phyloP scores from a whole-genome alignment of 345 rosid genomes.

The Zanthoxylum bungeanum region DNA sequence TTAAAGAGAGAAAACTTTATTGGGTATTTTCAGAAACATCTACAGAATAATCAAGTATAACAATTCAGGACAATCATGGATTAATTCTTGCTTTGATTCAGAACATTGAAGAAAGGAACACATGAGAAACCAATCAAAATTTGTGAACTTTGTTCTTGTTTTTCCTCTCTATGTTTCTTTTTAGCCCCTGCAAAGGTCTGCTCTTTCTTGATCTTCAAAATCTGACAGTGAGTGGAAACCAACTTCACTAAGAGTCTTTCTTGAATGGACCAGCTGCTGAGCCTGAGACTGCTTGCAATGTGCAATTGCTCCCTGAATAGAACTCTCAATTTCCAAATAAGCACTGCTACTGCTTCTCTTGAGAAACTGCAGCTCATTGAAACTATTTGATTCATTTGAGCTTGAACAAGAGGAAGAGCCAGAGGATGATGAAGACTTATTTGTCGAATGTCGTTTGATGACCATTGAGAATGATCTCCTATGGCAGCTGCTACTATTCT shows the following conservation, averaged over 20 bases:
- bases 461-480: slow-evolving; percentile 86
- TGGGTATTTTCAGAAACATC: slow-evolving; percentile 9
- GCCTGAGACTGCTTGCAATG: slow-evolving; percentile 86
- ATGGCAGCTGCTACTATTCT: slow-evolving; percentile 27
- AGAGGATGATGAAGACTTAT: slow-evolving; percentile 36
- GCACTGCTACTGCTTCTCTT: slow-evolving; percentile 59
- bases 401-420: slow-evolving; percentile 37
- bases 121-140: slow-evolving; percentile 17
- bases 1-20: slow-evolving; percentile 5
- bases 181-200: slow-evolving; percentile 57
- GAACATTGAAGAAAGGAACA: slow-evolving; percentile 12
- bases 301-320: slow-evolving; percentile 90
- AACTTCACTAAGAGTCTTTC: slow-evolving; percentile 40
- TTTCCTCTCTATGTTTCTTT: background rate
- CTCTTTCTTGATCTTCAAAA: slow-evolving; percentile 54
- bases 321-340: slow-evolving; percentile 60
- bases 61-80: slow-evolving; percentile 6
- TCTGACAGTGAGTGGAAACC: slow-evolving; percentile 53
- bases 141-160: slow-evolving; percentile 4
- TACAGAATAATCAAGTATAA: slow-evolving; percentile 15
- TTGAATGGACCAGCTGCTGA: slow-evolving; percentile 43
- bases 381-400: slow-evolving; percentile 39
- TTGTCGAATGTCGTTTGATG: slow-evolving; percentile 48
- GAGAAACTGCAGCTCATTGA: slow-evolving; percentile 37
- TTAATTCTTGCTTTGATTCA: slow-evolving; percentile 1